Evolutionary conservation across 345 rosid species (phyloP), one percentile per base, ranked within the genome.

Genomic region (Trapa bicornis): DNA sequence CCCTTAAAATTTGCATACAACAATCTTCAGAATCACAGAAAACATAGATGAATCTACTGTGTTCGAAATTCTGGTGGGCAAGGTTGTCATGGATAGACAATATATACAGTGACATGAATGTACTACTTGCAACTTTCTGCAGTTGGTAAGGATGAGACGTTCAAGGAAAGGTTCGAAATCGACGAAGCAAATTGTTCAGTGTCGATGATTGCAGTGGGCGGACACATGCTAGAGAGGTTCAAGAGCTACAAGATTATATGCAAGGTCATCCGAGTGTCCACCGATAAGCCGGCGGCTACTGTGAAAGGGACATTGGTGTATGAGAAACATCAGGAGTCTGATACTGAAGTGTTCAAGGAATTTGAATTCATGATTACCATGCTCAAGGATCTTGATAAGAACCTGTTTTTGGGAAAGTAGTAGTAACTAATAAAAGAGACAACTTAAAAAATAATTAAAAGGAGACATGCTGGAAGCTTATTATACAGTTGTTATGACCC

Each of bases 121-220:
- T 22, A 22, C 29, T 22, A 22, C 29, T 22, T 22, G 29, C 29
- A 22, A 22, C 29, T 8, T 42, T 8, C 2, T 3, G 47, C 35
- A 75, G 77, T 68, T 61, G 80, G 80, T 38, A 70, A 73, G 62
- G 37, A 12, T 29, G 73, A 77, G 54, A 54, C 57, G 3, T 61
- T 66, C 48, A 74, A 80, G 61, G 83, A 80, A 67, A 77, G 62
- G 68, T 16, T 69, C 0, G 74, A 76, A 35, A 38, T 76, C n/a
- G 83, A 80, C 33, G 80, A 76, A 1, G 72, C 37, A 32, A 74
- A 50, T 9, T 76, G 69, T 53, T 9, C 50, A 1, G 71, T 74
- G 22, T 66, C 17, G 0, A 0, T 70, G 5, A 52, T 22, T 3
- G 76, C 67, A 6, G 38, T 80, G 6, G 83, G 56, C 36, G 83